Percentiles rank a stretch among this genome's conserved stretches.
Conservation (phyloP, 805 yeast genomes). For the Saccharomycopsis fermentans region DNA sequence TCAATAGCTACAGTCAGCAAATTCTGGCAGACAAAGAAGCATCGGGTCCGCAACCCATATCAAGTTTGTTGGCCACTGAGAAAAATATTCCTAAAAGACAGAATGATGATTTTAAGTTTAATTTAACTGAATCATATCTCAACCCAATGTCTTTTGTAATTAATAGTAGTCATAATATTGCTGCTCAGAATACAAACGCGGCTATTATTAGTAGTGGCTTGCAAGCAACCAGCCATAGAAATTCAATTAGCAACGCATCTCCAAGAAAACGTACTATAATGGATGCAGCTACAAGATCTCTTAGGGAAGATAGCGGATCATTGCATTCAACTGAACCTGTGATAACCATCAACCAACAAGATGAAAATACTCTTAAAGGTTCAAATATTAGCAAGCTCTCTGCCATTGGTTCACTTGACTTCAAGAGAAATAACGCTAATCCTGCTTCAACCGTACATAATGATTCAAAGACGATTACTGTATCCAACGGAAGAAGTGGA, state of each 20-base stretch:
- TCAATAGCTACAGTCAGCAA: neutral
- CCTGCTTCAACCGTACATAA: neutral
- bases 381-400: neutral
- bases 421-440: neutral
- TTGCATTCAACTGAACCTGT: neutral
- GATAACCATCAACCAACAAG: neutral
- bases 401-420: neutral
- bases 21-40: neutral
- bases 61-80: neutral
- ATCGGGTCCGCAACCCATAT: neutral
- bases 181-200: neutral
- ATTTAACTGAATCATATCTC: constrained; percentile 17
- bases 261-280: constrained; percentile 17
- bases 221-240: neutral
- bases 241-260: constrained; percentile 13
- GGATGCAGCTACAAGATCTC: constrained; percentile 14
- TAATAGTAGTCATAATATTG: neutral
- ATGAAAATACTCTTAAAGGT: neutral
- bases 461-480: neutral
- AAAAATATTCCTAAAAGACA: neutral
- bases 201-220: neutral
- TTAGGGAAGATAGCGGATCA: constrained; percentile 7
- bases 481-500: neutral
- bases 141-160: constrained; percentile 18
- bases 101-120: constrained; percentile 15